A percentile compares a stretch with the other conserved stretches of the same genome.
These are phyloP conservation scores for Lophium mytilinum DNA, from an alignment of 495 filamentous ascomycete species.

Conservation along the genomic window DNA sequence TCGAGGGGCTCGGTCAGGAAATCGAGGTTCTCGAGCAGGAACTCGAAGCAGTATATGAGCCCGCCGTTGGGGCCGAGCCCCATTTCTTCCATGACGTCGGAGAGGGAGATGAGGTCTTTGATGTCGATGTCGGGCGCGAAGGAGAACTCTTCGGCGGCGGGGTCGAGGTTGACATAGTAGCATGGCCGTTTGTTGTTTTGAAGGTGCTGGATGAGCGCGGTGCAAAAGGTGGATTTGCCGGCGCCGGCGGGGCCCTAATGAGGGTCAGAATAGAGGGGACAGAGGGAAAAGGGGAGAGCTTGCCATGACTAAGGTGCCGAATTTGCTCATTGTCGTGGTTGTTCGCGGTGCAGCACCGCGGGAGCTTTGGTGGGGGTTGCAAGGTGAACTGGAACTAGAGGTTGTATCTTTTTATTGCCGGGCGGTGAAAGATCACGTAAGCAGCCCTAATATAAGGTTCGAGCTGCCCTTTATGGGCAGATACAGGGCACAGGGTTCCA, in stretches of 20 bases:
- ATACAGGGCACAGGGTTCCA: too few relatives aligned
- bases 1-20: conserved; percentile 86
- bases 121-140: conserved; percentile 95
- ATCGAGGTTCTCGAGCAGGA: conserved; percentile 89
- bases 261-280: not conserved
- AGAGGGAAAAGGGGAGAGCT: conserved; percentile 39
- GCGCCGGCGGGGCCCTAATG: conserved; percentile 21
- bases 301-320: conserved; percentile 89
- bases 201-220: conserved; percentile 84
- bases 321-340: conserved; percentile 99
- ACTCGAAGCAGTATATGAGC: conserved; percentile 96
- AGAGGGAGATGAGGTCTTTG: conserved; percentile 87
- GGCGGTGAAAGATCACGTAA: too few relatives aligned
- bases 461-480: too few relatives aligned
- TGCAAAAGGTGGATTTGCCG: conserved; percentile 82
- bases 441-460: too few relatives aligned
- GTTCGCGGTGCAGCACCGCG: conserved; percentile 1
- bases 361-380: too few relatives aligned
- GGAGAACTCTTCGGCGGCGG: conserved; percentile 84
- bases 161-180: conserved; percentile 97
- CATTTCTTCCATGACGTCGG: conserved; percentile 98
- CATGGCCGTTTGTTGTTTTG: conserved; percentile 79
- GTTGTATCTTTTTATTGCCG: too few relatives aligned
- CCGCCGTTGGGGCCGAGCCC: conserved; percentile 89
- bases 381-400: too few relatives aligned